phyloP scores from a whole-genome alignment of 805 yeast genomes.

The Lachancea quebecensis region DNA sequence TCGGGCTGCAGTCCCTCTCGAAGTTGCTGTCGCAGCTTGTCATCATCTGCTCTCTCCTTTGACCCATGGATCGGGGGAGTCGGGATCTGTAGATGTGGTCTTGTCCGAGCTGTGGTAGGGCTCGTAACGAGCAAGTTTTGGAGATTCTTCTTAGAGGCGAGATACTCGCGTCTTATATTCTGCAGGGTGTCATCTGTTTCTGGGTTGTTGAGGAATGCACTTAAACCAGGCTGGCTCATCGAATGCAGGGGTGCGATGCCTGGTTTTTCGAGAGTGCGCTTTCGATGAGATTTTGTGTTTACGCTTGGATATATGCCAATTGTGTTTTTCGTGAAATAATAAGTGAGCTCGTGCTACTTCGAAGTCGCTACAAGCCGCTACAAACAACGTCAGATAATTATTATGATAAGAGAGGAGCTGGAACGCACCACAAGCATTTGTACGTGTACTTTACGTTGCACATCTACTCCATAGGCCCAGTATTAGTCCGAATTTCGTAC shows the following conservation, averaged over 20 bases:
- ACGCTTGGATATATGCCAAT: too few species aligned
- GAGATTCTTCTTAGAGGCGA: conserved; percentile 23
- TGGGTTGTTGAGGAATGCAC: conserved; percentile 16
- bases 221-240: conserved; percentile 2
- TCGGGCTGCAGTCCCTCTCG: conserved; percentile 5
- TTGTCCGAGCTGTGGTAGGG: conserved; percentile 5
- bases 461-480: too few species aligned
- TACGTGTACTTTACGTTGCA: too few species aligned
- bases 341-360: too few species aligned
- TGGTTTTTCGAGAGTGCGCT: too few species aligned
- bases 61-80: conserved; percentile 2
- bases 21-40: conserved; percentile 9
- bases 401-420: too few species aligned
- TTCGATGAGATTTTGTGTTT: too few species aligned
- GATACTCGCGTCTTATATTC: conserved; percentile 24
- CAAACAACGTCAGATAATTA: too few species aligned
- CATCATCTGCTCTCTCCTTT: conserved; percentile 6
- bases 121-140: conserved; percentile 19
- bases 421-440: too few species aligned
- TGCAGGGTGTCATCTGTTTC: conserved; percentile 29
- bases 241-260: neutral
- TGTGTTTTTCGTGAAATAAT: too few species aligned
- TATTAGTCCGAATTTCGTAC: too few species aligned
- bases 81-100: conserved; percentile 1
- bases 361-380: too few species aligned